These are phyloP conservation scores for Arthromyces matolae DNA, from an alignment of 768 basidiomycete genomes.

Conservation along the genomic window DNA sequence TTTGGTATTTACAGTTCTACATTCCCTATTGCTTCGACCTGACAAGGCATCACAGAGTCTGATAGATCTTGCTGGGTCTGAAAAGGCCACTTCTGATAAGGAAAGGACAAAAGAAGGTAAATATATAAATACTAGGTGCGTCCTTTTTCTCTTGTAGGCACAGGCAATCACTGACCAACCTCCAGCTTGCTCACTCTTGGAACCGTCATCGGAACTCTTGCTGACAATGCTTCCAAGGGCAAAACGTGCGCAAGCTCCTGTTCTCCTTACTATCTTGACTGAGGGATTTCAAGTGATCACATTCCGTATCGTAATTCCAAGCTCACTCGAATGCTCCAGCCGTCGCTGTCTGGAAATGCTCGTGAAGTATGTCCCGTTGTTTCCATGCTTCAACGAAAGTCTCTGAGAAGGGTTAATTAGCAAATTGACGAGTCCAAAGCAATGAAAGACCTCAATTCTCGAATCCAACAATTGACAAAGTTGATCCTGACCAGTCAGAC, in stretches of 20 bases:
- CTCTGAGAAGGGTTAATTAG: slow-evolving; percentile 37
- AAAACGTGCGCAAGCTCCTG: slow-evolving; percentile 54
- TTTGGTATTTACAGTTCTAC: slow-evolving; percentile 41
- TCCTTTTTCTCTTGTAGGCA: neutral
- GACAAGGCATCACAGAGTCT: slow-evolving; percentile 53
- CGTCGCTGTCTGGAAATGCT: slow-evolving; percentile 92
- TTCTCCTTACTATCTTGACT: neutral
- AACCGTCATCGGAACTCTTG: slow-evolving; percentile 86
- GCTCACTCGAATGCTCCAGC: slow-evolving; percentile 90
- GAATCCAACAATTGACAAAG: slow-evolving; percentile 81
- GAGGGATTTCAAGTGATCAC: slow-evolving; percentile 57
- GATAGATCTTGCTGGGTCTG: slow-evolving; percentile 95
- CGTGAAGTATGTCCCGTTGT: slow-evolving; percentile 25
- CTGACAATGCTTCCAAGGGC: slow-evolving; percentile 78
- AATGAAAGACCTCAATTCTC: slow-evolving; percentile 75
- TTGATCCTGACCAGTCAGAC: slow-evolving; percentile 83
- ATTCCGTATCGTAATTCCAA: slow-evolving; percentile 96
- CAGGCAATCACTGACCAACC: slow-evolving; percentile 8
- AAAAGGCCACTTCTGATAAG: slow-evolving; percentile 93
- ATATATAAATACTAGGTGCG: slow-evolving; percentile 88
- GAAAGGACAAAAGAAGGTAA: slow-evolving; percentile 95
- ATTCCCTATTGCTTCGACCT: neutral
- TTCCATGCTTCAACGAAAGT: neutral
- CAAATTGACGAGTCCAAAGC: slow-evolving; percentile 84
- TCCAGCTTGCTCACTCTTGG: slow-evolving; percentile 85